Conservation (phyloP, 305 asterid genomes). For the Solanum chacoense region DNA sequence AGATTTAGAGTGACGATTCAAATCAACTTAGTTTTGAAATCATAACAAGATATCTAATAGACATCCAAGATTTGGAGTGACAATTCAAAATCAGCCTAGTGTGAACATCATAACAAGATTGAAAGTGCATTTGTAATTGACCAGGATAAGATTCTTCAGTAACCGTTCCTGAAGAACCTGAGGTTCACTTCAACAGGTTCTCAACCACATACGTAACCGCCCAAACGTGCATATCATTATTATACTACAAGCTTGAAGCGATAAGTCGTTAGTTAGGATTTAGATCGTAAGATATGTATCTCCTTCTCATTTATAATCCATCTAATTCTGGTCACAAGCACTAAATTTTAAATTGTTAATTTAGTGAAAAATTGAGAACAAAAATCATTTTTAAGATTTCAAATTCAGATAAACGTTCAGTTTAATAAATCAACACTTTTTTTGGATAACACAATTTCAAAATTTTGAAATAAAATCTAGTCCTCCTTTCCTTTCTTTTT, state of each 20-base stretch:
- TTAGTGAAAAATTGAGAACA: not conserved
- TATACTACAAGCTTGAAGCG: not conserved
- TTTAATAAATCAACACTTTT: not conserved
- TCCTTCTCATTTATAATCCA: too few relatives aligned
- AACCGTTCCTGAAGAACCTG: too few relatives aligned
- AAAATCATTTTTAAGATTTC: not conserved
- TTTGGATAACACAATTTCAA: not conserved
- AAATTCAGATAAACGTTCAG: not conserved
- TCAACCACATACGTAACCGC: too few relatives aligned
- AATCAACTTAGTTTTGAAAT: not conserved
- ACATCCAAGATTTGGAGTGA: not conserved
- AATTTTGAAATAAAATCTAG: not conserved
- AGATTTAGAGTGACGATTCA: not conserved
- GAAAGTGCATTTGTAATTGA: too few relatives aligned
- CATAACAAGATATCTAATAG: too few relatives aligned
- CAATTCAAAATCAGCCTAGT: not conserved
- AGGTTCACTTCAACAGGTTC: too few relatives aligned
- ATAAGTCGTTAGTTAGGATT: not conserved
- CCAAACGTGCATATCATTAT: too few relatives aligned
- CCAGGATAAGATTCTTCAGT: too few relatives aligned
- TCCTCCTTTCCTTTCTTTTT: not conserved
- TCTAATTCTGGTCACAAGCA: too few relatives aligned
- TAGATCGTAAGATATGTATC: too few relatives aligned
- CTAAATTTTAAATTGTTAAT: not conserved
- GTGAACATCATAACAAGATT: too few relatives aligned